These are phyloP conservation scores for Salvia miltiorrhiza DNA, from an alignment of 257 asterid genomes.

Conservation along the genomic window DNA sequence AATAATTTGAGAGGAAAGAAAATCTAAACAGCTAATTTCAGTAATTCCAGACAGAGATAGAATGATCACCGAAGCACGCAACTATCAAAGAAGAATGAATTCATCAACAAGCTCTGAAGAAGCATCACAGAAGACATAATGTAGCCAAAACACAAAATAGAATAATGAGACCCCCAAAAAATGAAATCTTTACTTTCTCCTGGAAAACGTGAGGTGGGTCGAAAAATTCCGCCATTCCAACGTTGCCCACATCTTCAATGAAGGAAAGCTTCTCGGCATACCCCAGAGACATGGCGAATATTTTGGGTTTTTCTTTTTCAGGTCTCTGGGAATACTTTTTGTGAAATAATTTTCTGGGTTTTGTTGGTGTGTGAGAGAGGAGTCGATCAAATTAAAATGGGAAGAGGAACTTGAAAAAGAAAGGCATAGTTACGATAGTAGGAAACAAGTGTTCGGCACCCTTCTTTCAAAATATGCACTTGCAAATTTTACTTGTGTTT, in stretches of 20 bases:
- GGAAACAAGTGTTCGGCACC: not conserved
- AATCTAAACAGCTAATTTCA: constrained; percentile 18
- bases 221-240: constrained; percentile 82
- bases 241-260: constrained; percentile 96
- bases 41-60: constrained; percentile 16
- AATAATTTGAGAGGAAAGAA: not conserved
- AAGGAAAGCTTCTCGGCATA: constrained; percentile 87
- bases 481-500: too few relatives aligned
- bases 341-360: not conserved
- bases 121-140: not conserved
- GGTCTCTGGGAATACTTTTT: not conserved
- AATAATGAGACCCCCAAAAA: not conserved
- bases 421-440: constrained; percentile 11
- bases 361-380: not conserved
- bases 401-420: not conserved
- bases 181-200: constrained; percentile 49
- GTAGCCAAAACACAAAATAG: constrained; percentile 4
- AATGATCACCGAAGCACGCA: constrained; percentile 25
- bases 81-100: not conserved
- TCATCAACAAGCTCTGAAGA: not conserved
- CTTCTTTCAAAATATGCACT: not conserved
- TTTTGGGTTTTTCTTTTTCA: not conserved
- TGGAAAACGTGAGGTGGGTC: constrained; percentile 74
- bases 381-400: constrained; percentile 29
- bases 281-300: constrained; percentile 72